Evolutionary conservation across 2,329 filamentous ascomycete genomes (phyloP).

Genomic region (Aspergillus sp.): DNA sequence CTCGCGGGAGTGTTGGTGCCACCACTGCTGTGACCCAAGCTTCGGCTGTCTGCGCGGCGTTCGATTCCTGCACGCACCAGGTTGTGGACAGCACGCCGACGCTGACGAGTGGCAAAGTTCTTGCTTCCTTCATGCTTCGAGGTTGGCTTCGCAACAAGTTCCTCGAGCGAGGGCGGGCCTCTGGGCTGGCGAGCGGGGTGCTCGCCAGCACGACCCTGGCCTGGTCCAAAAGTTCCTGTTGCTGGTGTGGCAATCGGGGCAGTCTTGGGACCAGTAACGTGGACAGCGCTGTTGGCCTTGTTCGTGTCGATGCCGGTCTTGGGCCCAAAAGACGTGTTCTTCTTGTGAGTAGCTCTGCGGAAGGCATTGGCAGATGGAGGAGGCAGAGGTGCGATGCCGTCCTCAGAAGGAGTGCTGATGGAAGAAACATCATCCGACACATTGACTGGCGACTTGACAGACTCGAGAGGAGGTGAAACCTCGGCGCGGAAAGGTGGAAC

Average conservation of each 20-base stretch:
- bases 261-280: conserved; percentile 71
- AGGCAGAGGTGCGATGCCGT: conserved; percentile 74
- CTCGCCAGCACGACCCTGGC: conserved; percentile 89
- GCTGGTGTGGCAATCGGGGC: conserved; percentile 78
- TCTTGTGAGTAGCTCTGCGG: conserved; percentile 85
- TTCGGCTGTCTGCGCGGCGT: conserved; percentile 74
- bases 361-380: conserved; percentile 90
- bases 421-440: conserved; percentile 71
- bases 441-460: conserved; percentile 57
- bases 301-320: conserved; percentile 50
- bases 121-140: conserved; percentile 93
- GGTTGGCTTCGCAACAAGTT: conserved; percentile 86
- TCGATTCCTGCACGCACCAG: conserved; percentile 87
- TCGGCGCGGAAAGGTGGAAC: conserved; percentile 73
- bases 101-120: conserved; percentile 93
- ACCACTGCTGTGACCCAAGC: conserved; percentile 64
- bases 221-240: conserved; percentile 87
- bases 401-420: conserved; percentile 67
- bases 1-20: conserved; percentile 90
- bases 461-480: conserved; percentile 76
- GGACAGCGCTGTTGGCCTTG: conserved; percentile 57
- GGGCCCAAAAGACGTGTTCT: conserved; percentile 72
- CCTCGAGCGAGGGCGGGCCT: conserved; percentile 87
- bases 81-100: conserved; percentile 88
- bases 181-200: conserved; percentile 92